Conservation (phyloP, 208 protist species). For the Wallacemonas sp. region DNA sequence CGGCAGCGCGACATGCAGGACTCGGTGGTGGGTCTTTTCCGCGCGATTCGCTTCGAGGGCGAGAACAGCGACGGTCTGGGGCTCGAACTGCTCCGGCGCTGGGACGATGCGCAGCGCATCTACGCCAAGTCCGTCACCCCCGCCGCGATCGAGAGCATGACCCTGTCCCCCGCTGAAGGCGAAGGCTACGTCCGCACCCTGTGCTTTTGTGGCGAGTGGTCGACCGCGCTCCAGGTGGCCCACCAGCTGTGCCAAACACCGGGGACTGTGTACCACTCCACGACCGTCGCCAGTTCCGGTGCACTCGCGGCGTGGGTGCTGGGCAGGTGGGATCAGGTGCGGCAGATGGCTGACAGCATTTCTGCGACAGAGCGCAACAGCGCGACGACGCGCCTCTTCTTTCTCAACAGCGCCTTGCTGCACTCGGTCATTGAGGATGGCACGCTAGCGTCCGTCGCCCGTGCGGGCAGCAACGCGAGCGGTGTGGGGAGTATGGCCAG, state of each 20-base stretch:
- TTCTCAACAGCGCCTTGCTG: conserved; percentile 62
- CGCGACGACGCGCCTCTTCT: conserved; percentile 68
- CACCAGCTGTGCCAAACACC: conserved; percentile 34
- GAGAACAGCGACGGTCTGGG: conserved; percentile 82
- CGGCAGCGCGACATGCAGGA: conserved; percentile 91
- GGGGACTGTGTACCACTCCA: conserved; percentile 1
- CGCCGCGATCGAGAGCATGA: conserved; percentile 30
- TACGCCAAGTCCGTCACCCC: conserved; percentile 63
- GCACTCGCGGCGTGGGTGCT: conserved; percentile 87
- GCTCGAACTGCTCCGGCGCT: conserved; percentile 87
- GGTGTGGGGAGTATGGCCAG: neutral
- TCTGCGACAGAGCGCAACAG: conserved; percentile 67
- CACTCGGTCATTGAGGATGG: conserved; percentile 40
- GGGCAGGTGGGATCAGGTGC: conserved; percentile 79
- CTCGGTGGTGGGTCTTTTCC: conserved; percentile 88
- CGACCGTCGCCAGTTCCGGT: conserved; percentile 71
- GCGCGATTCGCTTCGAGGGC: conserved; percentile 73
- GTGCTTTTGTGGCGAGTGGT: conserved; percentile 88
- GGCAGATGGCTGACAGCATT: conserved; percentile 72
- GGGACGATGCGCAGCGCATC: conserved; percentile 79
- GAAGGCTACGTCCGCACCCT: conserved; percentile 89
- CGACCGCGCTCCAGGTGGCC: conserved; percentile 58
- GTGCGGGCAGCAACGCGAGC: conserved; percentile 1
- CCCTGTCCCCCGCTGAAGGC: conserved; percentile 19
- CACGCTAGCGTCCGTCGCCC: neutral